These are phyloP conservation scores for Dactylis glomerata DNA, from an alignment of 176 grass and related monocot species.

Conservation along the genomic window DNA sequence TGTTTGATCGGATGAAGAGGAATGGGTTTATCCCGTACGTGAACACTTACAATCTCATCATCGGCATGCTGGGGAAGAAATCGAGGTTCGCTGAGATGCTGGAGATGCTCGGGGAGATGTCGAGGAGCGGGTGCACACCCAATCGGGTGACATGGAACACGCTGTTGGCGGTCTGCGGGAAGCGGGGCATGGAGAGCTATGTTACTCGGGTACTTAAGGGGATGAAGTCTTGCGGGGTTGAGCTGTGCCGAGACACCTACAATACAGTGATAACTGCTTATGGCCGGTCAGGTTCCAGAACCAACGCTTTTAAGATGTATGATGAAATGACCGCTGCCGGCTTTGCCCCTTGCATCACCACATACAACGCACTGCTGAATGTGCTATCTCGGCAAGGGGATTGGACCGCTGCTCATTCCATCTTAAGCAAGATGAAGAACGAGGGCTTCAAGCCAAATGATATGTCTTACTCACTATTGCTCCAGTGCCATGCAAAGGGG, in stretches of 20 bases:
- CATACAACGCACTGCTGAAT: conserved; percentile 79
- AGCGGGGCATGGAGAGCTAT: conserved; percentile 67
- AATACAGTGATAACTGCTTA: conserved; percentile 82
- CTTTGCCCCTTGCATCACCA: conserved; percentile 62
- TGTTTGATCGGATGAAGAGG: conserved; percentile 77
- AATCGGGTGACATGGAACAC: conserved; percentile 93
- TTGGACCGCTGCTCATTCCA: conserved; percentile 46
- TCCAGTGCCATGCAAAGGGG: conserved; percentile 66
- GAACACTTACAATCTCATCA: conserved; percentile 65
- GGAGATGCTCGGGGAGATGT: conserved; percentile 70
- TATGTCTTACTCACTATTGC: conserved; percentile 63
- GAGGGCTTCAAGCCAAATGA: conserved; percentile 84
- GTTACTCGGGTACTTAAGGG: conserved; percentile 56
- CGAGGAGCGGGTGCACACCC: conserved; percentile 59
- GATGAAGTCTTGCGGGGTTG: conserved; percentile 72
- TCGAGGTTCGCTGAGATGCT: conserved; percentile 61
- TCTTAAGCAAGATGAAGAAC: conserved; percentile 60
- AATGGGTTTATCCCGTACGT: conserved; percentile 57
- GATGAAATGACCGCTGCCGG: conserved; percentile 74
- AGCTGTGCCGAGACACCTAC: conserved; percentile 63
- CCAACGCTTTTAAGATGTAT: conserved; percentile 68
- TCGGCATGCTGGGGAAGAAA: conserved; percentile 86
- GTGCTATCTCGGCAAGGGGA: conserved; percentile 67
- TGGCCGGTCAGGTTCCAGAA: conserved; percentile 64
- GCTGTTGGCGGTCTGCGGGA: conserved; percentile 69